These are phyloP conservation scores for Ceratobasidium sp. DNA, from an alignment of 1,284 basidiomycete species.

Conservation along the genomic window DNA sequence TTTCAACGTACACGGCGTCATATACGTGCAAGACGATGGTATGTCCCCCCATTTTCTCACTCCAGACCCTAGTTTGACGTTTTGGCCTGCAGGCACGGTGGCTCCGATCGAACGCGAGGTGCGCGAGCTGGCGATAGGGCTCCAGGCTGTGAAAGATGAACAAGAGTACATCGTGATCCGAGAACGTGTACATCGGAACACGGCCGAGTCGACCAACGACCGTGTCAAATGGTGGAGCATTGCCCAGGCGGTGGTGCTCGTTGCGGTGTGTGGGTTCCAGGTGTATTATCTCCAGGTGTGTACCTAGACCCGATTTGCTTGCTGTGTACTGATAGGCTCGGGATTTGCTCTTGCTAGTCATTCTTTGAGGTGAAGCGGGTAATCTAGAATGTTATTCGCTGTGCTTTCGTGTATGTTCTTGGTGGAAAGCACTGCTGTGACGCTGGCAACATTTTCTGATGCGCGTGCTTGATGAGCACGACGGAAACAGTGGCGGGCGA, in stretches of 20 bases:
- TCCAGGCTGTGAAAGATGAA: conserved; percentile 96
- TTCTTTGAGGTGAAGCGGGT: conserved; percentile 97
- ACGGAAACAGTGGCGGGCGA: not conserved
- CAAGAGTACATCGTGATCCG: conserved; percentile 98
- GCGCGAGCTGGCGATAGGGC: conserved; percentile 82
- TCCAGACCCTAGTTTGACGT: conserved; percentile 43
- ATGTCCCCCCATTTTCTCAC: conserved; percentile 49
- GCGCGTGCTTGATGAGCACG: not conserved
- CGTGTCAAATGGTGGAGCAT: conserved; percentile 99
- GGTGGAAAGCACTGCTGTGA: not conserved
- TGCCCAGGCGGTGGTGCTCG: conserved; percentile 83
- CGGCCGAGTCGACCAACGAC: conserved; percentile 93
- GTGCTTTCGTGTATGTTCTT: not conserved
- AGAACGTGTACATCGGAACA: conserved; percentile 93
- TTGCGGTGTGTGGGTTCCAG: conserved; percentile 95
- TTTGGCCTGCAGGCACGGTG: conserved; percentile 67
- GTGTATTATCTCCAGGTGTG: conserved; percentile 95
- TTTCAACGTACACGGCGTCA: conserved; percentile 98
- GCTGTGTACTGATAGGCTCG: not conserved
- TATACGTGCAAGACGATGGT: conserved; percentile 91
- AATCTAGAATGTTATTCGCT: conserved; percentile 62
- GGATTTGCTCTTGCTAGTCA: conserved; percentile 60
- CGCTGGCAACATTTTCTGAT: not conserved
- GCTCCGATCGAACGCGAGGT: conserved; percentile 98
- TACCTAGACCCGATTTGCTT: conserved; percentile 43